These are phyloP conservation scores for Ceratonia siliqua DNA, from an alignment of 306 rosid genomes.

Conservation along the genomic window DNA sequence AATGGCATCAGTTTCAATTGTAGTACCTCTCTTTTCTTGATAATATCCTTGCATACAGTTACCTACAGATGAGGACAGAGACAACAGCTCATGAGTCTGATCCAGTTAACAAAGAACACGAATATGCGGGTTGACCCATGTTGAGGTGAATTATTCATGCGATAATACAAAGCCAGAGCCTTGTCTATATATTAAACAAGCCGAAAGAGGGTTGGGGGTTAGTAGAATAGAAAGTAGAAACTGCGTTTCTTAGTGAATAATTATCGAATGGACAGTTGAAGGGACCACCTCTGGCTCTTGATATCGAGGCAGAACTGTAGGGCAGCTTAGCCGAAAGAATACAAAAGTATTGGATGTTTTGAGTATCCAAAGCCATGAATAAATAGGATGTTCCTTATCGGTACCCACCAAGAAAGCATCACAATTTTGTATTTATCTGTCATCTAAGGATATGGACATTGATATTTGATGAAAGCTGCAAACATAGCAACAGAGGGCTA, in stretches of 20 bases:
- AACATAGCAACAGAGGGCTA: conserved; percentile 1
- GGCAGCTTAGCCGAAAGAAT: conserved; percentile 30
- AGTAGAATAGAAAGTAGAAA: neutral
- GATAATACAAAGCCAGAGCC: neutral
- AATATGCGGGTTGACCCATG: neutral
- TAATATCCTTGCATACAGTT: too few relatives aligned
- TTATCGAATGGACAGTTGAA: conserved; percentile 17
- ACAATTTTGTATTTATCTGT: conserved; percentile 10
- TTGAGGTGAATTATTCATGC: neutral
- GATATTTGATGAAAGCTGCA: conserved; percentile 13
- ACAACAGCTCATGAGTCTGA: neutral
- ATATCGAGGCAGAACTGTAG: neutral
- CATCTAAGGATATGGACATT: conserved; percentile 1
- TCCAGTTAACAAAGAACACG: neutral
- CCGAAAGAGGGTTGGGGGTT: conserved; percentile 14
- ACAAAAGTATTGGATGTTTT: conserved; percentile 37
- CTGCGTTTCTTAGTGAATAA: neutral
- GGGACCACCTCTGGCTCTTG: conserved; percentile 30
- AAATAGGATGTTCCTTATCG: conserved; percentile 19
- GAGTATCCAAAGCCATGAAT: conserved; percentile 40
- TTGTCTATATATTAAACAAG: neutral
- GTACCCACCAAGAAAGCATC: neutral
- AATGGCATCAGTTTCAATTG: too few relatives aligned
- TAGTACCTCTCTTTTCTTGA: too few relatives aligned
- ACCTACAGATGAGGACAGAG: too few relatives aligned